Conservation (phyloP, 305 asterid genomes). For the Striga hermonthica region DNA sequence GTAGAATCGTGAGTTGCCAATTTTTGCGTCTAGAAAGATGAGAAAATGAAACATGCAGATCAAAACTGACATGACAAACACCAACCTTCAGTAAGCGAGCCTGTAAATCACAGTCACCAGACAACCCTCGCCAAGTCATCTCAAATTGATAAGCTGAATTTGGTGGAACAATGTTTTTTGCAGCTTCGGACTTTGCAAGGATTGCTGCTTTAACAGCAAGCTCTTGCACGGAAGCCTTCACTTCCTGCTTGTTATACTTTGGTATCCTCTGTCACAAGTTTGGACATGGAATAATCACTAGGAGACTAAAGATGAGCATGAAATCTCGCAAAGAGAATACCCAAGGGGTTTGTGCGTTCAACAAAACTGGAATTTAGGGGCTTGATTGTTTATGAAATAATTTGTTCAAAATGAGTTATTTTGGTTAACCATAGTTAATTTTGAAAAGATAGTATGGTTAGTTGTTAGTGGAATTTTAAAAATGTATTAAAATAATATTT, state of each 20-base stretch:
- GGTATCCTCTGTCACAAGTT: slow-evolving; percentile 43
- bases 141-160: slow-evolving; percentile 89
- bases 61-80: slow-evolving; percentile 13
- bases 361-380: neutral
- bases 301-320: neutral
- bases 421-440: no score
- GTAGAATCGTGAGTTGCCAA: neutral
- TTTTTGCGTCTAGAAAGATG: neutral
- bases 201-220: slow-evolving; percentile 81
- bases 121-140: slow-evolving; percentile 84
- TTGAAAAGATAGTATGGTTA: no score
- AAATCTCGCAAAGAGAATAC: no score
- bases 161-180: slow-evolving; percentile 76
- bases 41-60: slow-evolving; percentile 7
- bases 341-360: slow-evolving; percentile 1
- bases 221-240: slow-evolving; percentile 69
- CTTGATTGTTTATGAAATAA: no score
- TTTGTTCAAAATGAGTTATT: no score
- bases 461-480: no score
- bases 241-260: slow-evolving; percentile 48
- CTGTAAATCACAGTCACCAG: slow-evolving; percentile 69
- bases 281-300: slow-evolving; percentile 21
- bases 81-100: slow-evolving; percentile 75
- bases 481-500: no score
- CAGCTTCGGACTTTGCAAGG: slow-evolving; percentile 79